These are phyloP conservation scores for Parastagonospora avenae DNA, from an alignment of 2,329 filamentous ascomycete genomes.

Conservation along the genomic window DNA sequence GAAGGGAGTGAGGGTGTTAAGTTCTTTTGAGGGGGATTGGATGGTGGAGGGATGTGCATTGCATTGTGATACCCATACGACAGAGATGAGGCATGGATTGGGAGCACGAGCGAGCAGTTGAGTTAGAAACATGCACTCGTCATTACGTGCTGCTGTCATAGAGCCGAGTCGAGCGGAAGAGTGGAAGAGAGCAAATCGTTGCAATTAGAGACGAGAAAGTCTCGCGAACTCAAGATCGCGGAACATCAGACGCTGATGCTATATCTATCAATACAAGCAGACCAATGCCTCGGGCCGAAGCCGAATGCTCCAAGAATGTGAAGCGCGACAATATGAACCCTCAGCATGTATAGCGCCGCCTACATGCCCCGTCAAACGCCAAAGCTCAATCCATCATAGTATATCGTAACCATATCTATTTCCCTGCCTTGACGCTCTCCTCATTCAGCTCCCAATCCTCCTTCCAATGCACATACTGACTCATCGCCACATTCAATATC, in stretches of 20 bases:
- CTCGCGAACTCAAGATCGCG: too few species aligned
- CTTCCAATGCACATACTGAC: conserved; percentile 68
- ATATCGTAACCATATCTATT: conserved; percentile 11
- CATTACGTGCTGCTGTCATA: not conserved
- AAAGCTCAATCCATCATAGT: conserved; percentile 14
- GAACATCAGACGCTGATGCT: not conserved
- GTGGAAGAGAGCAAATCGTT: too few species aligned
- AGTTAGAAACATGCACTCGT: not conserved
- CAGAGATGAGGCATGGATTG: not conserved
- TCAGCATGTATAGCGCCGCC: conserved; percentile 3
- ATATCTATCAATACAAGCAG: not conserved
- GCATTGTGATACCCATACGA: not conserved
- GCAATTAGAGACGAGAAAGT: too few species aligned
- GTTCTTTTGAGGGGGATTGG: conserved; percentile 71
- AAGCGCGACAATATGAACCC: not conserved
- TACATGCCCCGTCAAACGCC: conserved; percentile 22
- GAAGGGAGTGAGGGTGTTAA: conserved; percentile 86
- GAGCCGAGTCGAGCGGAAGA: too few species aligned
- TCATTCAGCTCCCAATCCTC: conserved; percentile 42
- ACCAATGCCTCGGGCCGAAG: not conserved
- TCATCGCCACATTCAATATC: conserved; percentile 88
- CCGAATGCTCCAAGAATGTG: not conserved
- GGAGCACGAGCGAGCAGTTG: not conserved
- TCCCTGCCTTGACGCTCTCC: conserved; percentile 31
- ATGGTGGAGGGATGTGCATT: not conserved